Evolutionary conservation across 495 filamentous ascomycete species (phyloP), one percentile per base, ranked within the genome.

Genomic region (Pseudomonodictys pantanalensis): DNA sequence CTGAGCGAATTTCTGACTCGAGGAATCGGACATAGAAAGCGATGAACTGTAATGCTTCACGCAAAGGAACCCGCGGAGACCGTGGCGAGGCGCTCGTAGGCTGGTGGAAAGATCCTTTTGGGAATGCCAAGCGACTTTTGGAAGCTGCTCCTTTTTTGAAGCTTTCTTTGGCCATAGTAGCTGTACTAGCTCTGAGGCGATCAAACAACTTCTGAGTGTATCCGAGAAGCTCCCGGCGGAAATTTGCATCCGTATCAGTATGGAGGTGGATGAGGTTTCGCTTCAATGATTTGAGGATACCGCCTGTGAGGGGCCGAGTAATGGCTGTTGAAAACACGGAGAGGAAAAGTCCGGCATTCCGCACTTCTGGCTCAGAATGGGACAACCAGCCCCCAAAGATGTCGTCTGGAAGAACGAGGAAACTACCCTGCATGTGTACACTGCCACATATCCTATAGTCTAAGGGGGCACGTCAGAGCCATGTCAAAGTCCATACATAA

Each of bases 171-270:
- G 56, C 48, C 1, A 68, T 30, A n/a, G 51, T 58, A 15, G 68
- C 57, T 10, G 61, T 70, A 6, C 63, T 58, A 22, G 59, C 67
- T 47, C 71, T 58, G 2, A 72, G 35, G 17, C 73, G 68, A 45
- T 71, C 69, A 26, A 74, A 57, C 7, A 92, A 69, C 20, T 88
- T 83, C 29, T 85, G 79, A 33, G 89, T 80, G 60, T 95, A 79
- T 30, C 83, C 81, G 50, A 92, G 75, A 1, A 91, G 76, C 58
- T 93, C 89, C 35, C 90, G 84, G 48, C 92, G 81, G 57, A 88
- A 80, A 61, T 91, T 87, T 7, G 92, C 83, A 64, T 96, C 89
- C n/a, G 86, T 84, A 58, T 96, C 91, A 3, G 86, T 81, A 72
- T 91, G 84, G 48, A 95, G 83, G 2, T 83, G 78, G 2, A 81